Evolutionary conservation across 805 yeast species (phyloP).

Genomic region (Yarrowia keelungensis): DNA sequence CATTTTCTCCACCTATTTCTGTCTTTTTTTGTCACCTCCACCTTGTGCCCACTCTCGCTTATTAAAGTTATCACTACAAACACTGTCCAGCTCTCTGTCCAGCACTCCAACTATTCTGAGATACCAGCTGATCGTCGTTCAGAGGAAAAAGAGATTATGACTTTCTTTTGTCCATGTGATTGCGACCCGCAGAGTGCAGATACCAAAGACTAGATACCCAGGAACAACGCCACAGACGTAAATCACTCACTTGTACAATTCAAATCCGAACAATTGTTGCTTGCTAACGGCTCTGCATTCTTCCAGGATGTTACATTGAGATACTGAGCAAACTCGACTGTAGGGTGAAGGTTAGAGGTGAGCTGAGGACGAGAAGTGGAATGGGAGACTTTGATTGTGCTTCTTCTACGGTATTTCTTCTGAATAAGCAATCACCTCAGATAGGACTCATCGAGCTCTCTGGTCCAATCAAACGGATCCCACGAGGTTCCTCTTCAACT

Average conservation of each 20-base stretch:
- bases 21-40: neutral
- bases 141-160: slow-evolving; percentile 1
- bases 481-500: too few species aligned
- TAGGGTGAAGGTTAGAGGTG: neutral
- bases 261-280: slow-evolving; percentile 1
- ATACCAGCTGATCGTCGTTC: neutral
- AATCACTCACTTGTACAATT: neutral
- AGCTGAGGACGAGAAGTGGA: too few species aligned
- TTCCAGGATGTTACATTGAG: neutral
- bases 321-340: slow-evolving; percentile 1
- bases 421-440: neutral
- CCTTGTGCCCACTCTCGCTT: neutral
- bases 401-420: too few species aligned
- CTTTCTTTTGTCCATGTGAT: slow-evolving; percentile 7
- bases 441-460: too few species aligned
- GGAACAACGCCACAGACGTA: neutral
- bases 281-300: slow-evolving; percentile 1
- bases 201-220: neutral
- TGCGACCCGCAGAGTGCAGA: neutral
- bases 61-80: neutral
- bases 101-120: neutral
- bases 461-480: neutral
- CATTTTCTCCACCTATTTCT: neutral
- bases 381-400: too few species aligned
- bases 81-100: neutral